Evolutionary conservation across 2,329 filamentous ascomycete genomes (phyloP).

Genomic region (Ophiocordyceps polyrhachis-furcata): DNA sequence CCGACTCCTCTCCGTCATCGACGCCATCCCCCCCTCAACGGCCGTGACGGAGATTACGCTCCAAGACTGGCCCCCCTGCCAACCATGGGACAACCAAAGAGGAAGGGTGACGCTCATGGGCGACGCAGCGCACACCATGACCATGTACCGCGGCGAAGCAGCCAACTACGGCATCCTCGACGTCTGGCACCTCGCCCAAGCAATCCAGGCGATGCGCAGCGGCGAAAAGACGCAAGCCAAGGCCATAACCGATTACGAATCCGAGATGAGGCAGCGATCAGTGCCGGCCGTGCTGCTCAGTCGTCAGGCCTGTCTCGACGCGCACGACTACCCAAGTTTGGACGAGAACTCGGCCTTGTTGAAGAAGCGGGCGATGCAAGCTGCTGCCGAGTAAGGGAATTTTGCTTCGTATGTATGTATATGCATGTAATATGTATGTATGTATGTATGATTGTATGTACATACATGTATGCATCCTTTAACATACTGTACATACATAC

Average conservation of each 20-base stretch:
- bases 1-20: slow-evolving; percentile 21
- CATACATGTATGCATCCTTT: no score
- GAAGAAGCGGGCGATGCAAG: slow-evolving; percentile 7
- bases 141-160: slow-evolving; percentile 27
- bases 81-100: slow-evolving; percentile 20
- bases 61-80: slow-evolving; percentile 18
- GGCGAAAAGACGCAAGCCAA: slow-evolving; percentile 3
- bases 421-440: no score
- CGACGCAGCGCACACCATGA: slow-evolving; percentile 40
- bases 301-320: slow-evolving; percentile 14
- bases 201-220: slow-evolving; percentile 5
- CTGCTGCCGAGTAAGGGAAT: neutral
- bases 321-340: slow-evolving; percentile 12
- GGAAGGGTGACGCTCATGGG: slow-evolving; percentile 29
- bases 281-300: slow-evolving; percentile 12
- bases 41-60: slow-evolving; percentile 17
- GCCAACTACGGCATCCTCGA: slow-evolving; percentile 22
- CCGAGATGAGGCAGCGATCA: slow-evolving; percentile 11
- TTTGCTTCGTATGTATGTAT: neutral
- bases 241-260: slow-evolving; percentile 12
- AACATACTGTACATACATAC: neutral
- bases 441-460: no score
- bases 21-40: slow-evolving; percentile 22
- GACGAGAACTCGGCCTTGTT: slow-evolving; percentile 15
- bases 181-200: slow-evolving; percentile 12